Conservation (phyloP, 345 rosid genomes). For the Gossypium stocksii region DNA sequence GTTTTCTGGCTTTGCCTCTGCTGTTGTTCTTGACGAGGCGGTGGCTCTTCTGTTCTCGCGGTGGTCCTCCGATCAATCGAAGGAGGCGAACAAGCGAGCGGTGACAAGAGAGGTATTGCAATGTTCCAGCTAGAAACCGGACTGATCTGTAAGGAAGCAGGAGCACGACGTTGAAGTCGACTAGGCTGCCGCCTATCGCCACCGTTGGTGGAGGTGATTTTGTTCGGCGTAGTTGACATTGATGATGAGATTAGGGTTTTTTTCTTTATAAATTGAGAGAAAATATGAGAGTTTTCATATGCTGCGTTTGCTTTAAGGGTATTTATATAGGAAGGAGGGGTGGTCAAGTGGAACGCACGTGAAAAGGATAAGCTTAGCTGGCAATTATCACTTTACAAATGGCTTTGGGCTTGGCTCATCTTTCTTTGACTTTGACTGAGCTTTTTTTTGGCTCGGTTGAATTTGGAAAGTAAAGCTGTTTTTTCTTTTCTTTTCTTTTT, state of each 20-base stretch:
- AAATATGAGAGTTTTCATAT: neutral
- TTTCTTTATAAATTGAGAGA: neutral
- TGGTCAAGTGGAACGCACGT: conserved; percentile 20
- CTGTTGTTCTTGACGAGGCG: conserved; percentile 26
- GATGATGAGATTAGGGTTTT: neutral
- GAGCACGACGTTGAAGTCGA: conserved; percentile 72
- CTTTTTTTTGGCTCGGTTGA: neutral
- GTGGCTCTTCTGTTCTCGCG: conserved; percentile 31
- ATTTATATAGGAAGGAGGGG: neutral
- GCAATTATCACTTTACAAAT: conserved; percentile 6
- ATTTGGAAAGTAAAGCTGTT: too few relatives aligned
- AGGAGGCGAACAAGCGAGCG: conserved; percentile 64
- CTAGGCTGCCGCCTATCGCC: conserved; percentile 39
- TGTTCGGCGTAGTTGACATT: conserved; percentile 28
- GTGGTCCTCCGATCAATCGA: conserved; percentile 24
- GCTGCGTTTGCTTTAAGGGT: neutral
- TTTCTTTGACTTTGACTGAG: conserved; percentile 14
- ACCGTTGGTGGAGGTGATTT: conserved; percentile 15
- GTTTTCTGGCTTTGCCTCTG: conserved; percentile 18
- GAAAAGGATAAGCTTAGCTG: conserved; percentile 1
- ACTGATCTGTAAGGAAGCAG: conserved; percentile 63
- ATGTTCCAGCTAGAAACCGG: conserved; percentile 60
- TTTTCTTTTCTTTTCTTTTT: neutral
- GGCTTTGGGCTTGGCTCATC: conserved; percentile 13
- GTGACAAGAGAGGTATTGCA: conserved; percentile 91